Conservation (phyloP, 2,329 filamentous ascomycete species). For the Pezicula rhizophila region DNA sequence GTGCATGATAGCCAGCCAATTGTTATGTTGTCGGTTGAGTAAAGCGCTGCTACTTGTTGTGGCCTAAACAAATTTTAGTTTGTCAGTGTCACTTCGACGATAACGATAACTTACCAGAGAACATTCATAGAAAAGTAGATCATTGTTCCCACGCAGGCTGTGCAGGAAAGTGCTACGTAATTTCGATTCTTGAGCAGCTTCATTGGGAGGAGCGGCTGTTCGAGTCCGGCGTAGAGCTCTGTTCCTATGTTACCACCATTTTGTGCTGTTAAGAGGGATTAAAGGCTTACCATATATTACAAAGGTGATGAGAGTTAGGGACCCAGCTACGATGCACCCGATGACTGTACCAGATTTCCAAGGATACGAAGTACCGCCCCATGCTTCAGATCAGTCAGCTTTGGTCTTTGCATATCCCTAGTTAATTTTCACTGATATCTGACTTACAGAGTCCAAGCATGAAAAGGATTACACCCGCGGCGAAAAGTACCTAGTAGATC, state of each 20-base stretch:
- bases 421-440: not conserved
- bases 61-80: constrained; percentile 11
- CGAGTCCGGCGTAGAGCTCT: constrained; percentile 21
- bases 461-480: constrained; percentile 25
- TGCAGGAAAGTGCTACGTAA: constrained; percentile 25
- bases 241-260: not conserved
- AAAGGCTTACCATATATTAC: constrained; percentile 15
- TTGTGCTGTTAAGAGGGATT: not conserved
- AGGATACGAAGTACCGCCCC: constrained; percentile 27
- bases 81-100: too few relatives aligned
- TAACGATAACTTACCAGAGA: constrained; percentile 1
- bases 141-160: constrained; percentile 29
- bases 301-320: constrained; percentile 19
- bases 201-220: constrained; percentile 32
- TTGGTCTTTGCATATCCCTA: not conserved
- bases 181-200: constrained; percentile 27
- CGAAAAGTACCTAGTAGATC: constrained; percentile 15
- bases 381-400: constrained; percentile 7
- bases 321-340: constrained; percentile 23
- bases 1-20: constrained; percentile 8
- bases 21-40: constrained; percentile 5
- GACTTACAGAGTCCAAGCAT: constrained; percentile 24
- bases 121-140: constrained; percentile 34
- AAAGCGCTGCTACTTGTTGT: constrained; percentile 21
- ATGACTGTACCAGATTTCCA: constrained; percentile 28